A percentile compares a stretch with the other conserved stretches of the same genome.
Evolutionary conservation across 768 basidiomycete genomes (phyloP).

Genomic region (Rhodotorula kratochvilovae): DNA sequence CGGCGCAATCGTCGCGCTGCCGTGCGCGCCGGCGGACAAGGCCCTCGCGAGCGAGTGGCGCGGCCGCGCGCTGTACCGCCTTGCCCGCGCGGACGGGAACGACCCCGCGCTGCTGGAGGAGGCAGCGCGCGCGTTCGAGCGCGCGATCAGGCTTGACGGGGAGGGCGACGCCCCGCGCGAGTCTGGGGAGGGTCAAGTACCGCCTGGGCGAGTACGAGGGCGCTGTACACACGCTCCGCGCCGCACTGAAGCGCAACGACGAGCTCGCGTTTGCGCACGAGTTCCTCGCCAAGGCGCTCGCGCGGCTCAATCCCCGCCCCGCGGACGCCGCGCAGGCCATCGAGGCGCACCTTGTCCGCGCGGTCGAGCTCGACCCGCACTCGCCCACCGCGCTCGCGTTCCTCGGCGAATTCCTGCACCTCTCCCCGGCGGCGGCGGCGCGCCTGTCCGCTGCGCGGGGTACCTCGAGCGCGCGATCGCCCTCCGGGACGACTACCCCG

Average conservation of each 20-base stretch:
- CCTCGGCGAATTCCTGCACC: constrained; percentile 31
- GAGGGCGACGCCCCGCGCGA: constrained; percentile 8
- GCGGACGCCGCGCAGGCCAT: not conserved
- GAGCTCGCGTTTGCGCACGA: constrained; percentile 23
- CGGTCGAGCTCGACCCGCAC: constrained; percentile 8
- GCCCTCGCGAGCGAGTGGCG: constrained; percentile 21
- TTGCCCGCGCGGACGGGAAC: constrained; percentile 2
- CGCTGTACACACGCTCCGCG: constrained; percentile 10
- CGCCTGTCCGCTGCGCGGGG: not conserved
- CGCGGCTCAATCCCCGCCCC: not conserved
- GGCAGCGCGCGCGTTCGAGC: constrained; percentile 4
- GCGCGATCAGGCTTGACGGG: constrained; percentile 17
- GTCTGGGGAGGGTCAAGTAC: constrained; percentile 15
- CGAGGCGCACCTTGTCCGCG: constrained; percentile 23
- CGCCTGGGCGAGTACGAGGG: constrained; percentile 5
- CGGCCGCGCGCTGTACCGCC: constrained; percentile 16
- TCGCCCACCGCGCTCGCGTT: constrained; percentile 15
- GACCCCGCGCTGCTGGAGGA: not conserved
- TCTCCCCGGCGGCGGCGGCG: not conserved
- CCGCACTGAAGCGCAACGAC: constrained; percentile 18
- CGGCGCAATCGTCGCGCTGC: not conserved
- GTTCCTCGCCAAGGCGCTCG: constrained; percentile 25
- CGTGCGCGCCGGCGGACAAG: constrained; percentile 7
- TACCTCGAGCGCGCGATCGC: not conserved
- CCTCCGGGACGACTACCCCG: constrained; percentile 20